A percentile compares a stretch with the other conserved stretches of the same genome.
These are phyloP conservation scores for Eucalyptus shirleyi DNA, from an alignment of 345 rosid genomes.

Conservation along the genomic window DNA sequence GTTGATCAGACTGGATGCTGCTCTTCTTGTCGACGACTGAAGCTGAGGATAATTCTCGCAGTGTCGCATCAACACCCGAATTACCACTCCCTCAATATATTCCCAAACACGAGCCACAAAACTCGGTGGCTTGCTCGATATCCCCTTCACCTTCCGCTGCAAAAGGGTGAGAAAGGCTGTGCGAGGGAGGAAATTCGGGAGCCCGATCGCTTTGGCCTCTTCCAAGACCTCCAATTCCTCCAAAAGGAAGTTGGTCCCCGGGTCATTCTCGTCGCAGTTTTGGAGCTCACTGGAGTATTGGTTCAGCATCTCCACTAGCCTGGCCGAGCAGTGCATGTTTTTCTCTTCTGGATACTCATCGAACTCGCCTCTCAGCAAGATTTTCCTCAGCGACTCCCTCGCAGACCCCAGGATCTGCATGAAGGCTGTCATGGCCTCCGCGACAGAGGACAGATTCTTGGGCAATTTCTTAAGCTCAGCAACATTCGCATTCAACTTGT, in stretches of 20 bases:
- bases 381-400: slow-evolving; percentile 24
- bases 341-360: slow-evolving; percentile 19
- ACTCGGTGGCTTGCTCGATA: neutral
- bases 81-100: slow-evolving; percentile 2
- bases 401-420: slow-evolving; percentile 22
- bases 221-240: slow-evolving; percentile 13
- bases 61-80: neutral
- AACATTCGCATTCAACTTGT: neutral
- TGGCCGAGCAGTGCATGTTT: slow-evolving; percentile 7
- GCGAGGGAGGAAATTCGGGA: slow-evolving; percentile 18
- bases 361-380: slow-evolving; percentile 26
- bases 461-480: slow-evolving; percentile 16
- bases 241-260: neutral
- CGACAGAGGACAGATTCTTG: neutral
- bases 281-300: neutral
- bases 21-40: neutral
- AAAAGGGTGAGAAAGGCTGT: slow-evolving; percentile 2
- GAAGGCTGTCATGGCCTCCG: slow-evolving; percentile 26
- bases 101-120: slow-evolving; percentile 9
- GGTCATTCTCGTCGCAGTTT: neutral
- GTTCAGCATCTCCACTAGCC: slow-evolving; percentile 9
- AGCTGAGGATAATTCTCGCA: slow-evolving; percentile 4
- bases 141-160: slow-evolving; percentile 1
- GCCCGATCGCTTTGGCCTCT: slow-evolving; percentile 7
- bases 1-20: neutral